These are phyloP conservation scores for Coccomyxa subellipsoidea DNA, from an alignment of 163 green algal genomes.

Conservation along the genomic window DNA sequence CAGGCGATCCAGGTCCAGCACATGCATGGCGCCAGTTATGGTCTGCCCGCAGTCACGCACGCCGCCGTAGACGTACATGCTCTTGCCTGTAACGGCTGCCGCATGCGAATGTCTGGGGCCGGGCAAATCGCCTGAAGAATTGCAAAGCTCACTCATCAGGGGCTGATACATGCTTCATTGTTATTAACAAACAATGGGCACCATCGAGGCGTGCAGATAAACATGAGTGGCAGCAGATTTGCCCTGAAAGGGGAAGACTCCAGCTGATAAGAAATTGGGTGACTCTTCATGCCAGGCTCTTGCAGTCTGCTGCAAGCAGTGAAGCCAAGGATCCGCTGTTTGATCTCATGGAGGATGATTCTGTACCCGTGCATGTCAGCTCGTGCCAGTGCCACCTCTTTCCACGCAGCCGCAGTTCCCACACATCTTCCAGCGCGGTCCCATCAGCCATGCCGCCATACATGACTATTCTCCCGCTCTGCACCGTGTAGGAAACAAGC, in stretches of 20 bases:
- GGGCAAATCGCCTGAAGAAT: slow-evolving; percentile 6
- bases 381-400: slow-evolving; percentile 20
- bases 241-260: too few relatives aligned
- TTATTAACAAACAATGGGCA: too few relatives aligned
- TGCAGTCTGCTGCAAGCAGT: too few relatives aligned
- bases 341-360: too few relatives aligned
- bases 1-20: slow-evolving; percentile 28
- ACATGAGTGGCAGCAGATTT: too few relatives aligned
- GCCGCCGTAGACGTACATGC: slow-evolving; percentile 50
- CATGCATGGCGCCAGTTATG: not conserved
- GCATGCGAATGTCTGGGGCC: slow-evolving; percentile 40
- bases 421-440: slow-evolving; percentile 37
- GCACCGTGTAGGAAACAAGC: slow-evolving; percentile 16
- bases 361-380: slow-evolving; percentile 1
- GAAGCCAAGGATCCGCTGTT: too few relatives aligned
- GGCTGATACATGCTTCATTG: too few relatives aligned
- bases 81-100: slow-evolving; percentile 8
- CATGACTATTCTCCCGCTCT: slow-evolving; percentile 29
- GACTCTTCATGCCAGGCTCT: too few relatives aligned
- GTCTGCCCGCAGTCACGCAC: not conserved
- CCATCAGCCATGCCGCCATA: slow-evolving; percentile 43
- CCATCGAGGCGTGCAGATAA: too few relatives aligned
- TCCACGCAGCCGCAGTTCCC: slow-evolving; percentile 26
- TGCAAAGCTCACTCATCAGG: not conserved
- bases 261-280: too few relatives aligned